These are phyloP conservation scores for Pseudocercospora musae DNA, from an alignment of 2,329 filamentous ascomycete species.

Conservation along the genomic window DNA sequence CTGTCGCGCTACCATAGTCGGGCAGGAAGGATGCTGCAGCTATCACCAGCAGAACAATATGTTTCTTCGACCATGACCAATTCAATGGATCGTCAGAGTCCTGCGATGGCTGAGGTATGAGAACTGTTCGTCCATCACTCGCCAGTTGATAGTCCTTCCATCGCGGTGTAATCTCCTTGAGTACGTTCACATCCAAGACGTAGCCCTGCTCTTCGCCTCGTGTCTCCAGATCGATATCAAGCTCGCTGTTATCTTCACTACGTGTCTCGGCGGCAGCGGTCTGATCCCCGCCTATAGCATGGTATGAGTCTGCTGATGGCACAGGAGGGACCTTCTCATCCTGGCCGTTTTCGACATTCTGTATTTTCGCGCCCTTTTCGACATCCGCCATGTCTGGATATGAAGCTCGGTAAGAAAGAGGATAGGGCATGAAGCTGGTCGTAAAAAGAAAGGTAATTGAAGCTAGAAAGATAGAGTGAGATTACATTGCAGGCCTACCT, in stretches of 20 bases:
- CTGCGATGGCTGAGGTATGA: conserved; percentile 25
- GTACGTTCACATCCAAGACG: conserved; percentile 33
- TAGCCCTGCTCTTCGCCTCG: conserved; percentile 34
- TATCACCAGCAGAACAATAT: conserved; percentile 33
- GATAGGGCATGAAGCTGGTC: neutral
- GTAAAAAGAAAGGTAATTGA: neutral
- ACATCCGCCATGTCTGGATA: neutral
- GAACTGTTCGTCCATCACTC: conserved; percentile 17
- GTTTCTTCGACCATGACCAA: conserved; percentile 38
- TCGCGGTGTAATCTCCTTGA: conserved; percentile 35
- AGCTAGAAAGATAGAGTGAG: neutral
- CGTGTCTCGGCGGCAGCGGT: neutral
- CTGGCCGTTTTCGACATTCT: neutral
- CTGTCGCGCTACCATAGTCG: conserved; percentile 14
- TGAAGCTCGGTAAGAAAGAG: neutral
- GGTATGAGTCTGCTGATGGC: neutral
- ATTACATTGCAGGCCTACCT: neutral
- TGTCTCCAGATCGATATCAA: conserved; percentile 23
- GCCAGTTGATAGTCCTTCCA: conserved; percentile 41
- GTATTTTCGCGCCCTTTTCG: neutral
- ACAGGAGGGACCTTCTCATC: neutral
- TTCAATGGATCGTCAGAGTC: conserved; percentile 26
- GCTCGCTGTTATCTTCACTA: conserved; percentile 1
- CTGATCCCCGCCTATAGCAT: neutral
- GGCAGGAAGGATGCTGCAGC: conserved; percentile 12